Base-by-base conservation (phyloP, 306 rosid genomes). In the Acacia acuminata region DNA sequence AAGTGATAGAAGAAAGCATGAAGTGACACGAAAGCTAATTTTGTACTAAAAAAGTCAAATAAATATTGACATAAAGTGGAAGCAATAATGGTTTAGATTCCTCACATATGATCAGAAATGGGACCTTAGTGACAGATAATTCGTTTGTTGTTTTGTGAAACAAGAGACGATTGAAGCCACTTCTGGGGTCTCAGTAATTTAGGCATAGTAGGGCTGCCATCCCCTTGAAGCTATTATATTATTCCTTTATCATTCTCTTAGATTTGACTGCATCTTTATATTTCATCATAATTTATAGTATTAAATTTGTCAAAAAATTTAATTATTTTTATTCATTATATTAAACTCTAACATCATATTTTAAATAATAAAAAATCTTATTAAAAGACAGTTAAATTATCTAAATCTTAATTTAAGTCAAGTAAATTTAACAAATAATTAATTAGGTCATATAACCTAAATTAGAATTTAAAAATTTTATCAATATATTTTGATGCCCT, bases 71-170 rank as follows among this genome's bases (percentile, higher is more conserved):
- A 66, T 66, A 66, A 66, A 66, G 45, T 8, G 2, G 72, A 19
- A 2, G 72, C 45, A 66, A 34, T 66, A 38, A 66, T 66, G 22
- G 10, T 66, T 66, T 66, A 66, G 72, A 66, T 66, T 66, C 72
- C 72, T 19, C 45, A 9, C 44, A 63, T 13, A 30, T 64, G 7
- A 64, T 30, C n/a, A 64, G 8, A 30, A 14, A 64, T 73, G 84
- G 74, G 84, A 73, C 79, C 79, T 73, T 36, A 20, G 19, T 47
- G 56, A 19, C 32, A 73, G 65, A 45, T 12, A 38, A 22, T 63
- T 63, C 69, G 32, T 63, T 81, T 73, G 84, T 81, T 73, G 77
- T 72, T 73, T 72, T 45, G 65, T 80, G n/a, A 80, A 32, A 16
- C 19, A 7, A 5, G 47, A 8, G 78, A 34, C 45, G 24, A 66